These are phyloP conservation scores for Capsella rubella DNA, from an alignment of 441 rosid genomes.

Conservation along the genomic window DNA sequence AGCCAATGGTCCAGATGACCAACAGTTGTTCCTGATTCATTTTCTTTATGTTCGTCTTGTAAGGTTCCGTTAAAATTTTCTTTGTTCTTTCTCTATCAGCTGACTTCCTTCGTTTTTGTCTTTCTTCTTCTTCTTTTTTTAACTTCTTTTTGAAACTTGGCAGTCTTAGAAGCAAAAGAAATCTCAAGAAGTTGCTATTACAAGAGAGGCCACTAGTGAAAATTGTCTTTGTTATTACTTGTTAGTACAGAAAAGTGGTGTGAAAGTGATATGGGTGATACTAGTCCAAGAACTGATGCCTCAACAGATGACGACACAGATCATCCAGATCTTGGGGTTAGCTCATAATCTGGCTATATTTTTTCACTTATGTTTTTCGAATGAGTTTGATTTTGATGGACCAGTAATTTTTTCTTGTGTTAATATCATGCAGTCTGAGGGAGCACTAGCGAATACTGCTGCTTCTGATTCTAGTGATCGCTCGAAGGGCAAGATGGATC, in stretches of 20 bases:
- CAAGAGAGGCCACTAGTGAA: constrained; percentile 49
- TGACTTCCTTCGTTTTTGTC: not conserved
- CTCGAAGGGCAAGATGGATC: constrained; percentile 88
- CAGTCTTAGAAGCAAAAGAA: constrained; percentile 43
- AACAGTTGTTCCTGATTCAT: constrained; percentile 13
- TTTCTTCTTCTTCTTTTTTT: not conserved
- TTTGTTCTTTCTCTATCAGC: not conserved
- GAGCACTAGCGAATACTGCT: constrained; percentile 55
- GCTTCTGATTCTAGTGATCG: constrained; percentile 94
- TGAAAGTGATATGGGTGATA: constrained; percentile 79
- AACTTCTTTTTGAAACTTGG: not conserved
- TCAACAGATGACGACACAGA: constrained; percentile 93
- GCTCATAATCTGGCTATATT: constrained; percentile 22
- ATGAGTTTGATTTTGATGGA: constrained; percentile 22
- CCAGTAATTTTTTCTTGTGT: constrained; percentile 3
- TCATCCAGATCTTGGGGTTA: constrained; percentile 78
- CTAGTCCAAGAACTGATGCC: constrained; percentile 86
- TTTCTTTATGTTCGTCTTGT: constrained; percentile 9
- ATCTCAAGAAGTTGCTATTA: constrained; percentile 40
- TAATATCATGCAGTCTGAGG: constrained; percentile 66
- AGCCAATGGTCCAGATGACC: not conserved
- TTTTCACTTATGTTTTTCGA: constrained; percentile 13
- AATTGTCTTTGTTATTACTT: constrained; percentile 45
- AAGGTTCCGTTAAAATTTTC: not conserved
- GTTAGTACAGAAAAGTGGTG: constrained; percentile 53